Evolutionary conservation across 164 flowering plant genomes (phyloP).

Genomic region (Dillenia suffruticosa): DNA sequence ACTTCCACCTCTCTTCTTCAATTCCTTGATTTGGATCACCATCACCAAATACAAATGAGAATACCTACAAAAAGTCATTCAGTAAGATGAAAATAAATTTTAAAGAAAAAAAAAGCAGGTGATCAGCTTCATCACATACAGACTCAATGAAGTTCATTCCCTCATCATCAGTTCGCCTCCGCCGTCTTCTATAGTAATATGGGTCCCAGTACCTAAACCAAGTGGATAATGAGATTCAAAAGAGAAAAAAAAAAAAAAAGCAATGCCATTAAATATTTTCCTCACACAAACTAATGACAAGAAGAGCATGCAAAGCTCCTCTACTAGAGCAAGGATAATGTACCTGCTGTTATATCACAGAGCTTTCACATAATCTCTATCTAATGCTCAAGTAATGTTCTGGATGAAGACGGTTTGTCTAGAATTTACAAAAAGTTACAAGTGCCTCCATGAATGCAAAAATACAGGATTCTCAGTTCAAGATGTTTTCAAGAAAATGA

Average conservation of each 20-base stretch:
- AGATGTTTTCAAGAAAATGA: too few species aligned
- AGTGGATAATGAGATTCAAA: background rate
- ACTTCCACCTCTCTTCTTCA: constrained; percentile 99
- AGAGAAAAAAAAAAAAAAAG: background rate
- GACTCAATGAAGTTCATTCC: constrained; percentile 94
- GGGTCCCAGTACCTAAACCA: constrained; percentile 95
- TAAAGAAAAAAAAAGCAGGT: constrained; percentile 3
- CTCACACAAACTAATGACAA: too few species aligned
- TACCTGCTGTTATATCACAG: too few species aligned
- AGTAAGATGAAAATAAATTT: constrained; percentile 1
- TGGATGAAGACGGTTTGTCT: too few species aligned
- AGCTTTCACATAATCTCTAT: too few species aligned
- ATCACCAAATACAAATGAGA: constrained; percentile 98
- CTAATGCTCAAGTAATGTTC: too few species aligned
- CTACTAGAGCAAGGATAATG: too few species aligned
- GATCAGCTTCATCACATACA: constrained; percentile 34
- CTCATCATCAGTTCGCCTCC: constrained; percentile 35
- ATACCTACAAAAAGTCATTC: constrained; percentile 50
- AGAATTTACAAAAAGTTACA: too few species aligned
- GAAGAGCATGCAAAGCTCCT: too few species aligned
- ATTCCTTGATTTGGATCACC: constrained; percentile 99
- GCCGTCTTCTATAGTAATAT: constrained; percentile 70
- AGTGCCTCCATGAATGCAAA: too few species aligned
- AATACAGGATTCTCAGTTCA: too few species aligned
- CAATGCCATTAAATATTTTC: too few species aligned